phyloP scores from a whole-genome alignment of 139 green algal species.

The Tetradesmus lagerheimii region DNA sequence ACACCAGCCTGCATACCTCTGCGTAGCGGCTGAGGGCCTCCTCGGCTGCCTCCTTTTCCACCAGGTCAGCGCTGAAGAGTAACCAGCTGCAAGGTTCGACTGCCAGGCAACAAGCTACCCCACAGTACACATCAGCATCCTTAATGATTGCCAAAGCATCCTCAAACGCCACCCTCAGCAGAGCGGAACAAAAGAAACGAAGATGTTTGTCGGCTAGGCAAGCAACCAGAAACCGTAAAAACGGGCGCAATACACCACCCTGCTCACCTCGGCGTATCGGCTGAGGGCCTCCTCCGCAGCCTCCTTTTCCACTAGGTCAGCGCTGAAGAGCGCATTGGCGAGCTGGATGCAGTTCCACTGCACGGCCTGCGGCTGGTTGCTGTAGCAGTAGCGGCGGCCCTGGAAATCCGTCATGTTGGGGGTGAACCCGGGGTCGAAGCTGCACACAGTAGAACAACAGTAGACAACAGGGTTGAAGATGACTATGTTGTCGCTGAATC shows the following conservation, averaged over 20 bases:
- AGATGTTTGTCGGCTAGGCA: no score
- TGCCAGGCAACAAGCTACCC: no score
- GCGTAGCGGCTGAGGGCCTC: conserved; percentile 53
- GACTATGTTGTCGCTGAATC: no score
- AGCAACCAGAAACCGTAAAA: no score
- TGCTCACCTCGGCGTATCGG: conserved; percentile 63
- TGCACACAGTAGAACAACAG: neutral
- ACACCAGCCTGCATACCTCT: no score
- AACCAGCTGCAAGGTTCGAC: no score
- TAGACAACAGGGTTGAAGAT: no score
- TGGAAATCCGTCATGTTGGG: conserved; percentile 94
- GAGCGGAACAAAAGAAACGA: no score
- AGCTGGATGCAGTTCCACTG: conserved; percentile 81
- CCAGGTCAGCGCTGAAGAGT: conserved; percentile 65
- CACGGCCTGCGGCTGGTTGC: conserved; percentile 76
- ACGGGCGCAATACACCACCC: no score
- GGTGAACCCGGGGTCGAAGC: conserved; percentile 94
- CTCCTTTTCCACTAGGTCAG: conserved; percentile 63
- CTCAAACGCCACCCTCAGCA: no score
- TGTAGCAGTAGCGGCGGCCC: conserved; percentile 50
- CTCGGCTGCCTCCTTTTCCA: conserved; percentile 69
- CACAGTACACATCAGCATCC: no score
- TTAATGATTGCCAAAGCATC: no score
- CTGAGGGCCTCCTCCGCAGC: conserved; percentile 68
- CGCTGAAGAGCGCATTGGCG: conserved; percentile 74